Evolutionary conservation across 495 filamentous ascomycete genomes (phyloP), one percentile per base, ranked within the genome.

Genomic region (Aspergillus kassunensis): DNA sequence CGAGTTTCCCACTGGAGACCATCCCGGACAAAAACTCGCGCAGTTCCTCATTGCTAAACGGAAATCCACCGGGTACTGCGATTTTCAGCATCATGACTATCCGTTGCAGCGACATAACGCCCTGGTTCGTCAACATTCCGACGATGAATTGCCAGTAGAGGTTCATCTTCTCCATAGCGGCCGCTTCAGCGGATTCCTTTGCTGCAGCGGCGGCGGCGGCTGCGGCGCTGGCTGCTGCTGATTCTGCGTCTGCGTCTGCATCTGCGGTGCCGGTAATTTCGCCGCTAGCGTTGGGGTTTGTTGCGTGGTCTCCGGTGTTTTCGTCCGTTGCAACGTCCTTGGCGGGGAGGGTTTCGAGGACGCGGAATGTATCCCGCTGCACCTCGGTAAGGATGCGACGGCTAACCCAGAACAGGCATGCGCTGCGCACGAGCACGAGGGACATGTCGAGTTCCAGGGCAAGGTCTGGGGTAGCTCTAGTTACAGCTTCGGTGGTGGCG

Each of bases 61-160:
- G 83, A 60, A 96, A 97, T 6, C 89, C 88, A 12, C 89, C 91
- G 1, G 86, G 80, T 24, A 97, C 84, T 23, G 89, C 77, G 76
- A 98, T 87, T 65, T 86, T 88, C 75, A 98, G 73, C 89, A 97
- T 96, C 86, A 91, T 92, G 4, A 83, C 76, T 52, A 98, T 91
- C 68, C 88, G 82, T 60, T 79, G 78, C 54, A 89, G 62, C 40
- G 86, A 81, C 87, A 95, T 95, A 24, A 84, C 71, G 6, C 87
- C 88, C 51, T 86, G 80, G 65, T 97, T 97, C 52, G 88, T 97
- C 70, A 99, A 71, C 92, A 99, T 97, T 39, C 88, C 89, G 44
- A 88, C 74, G 52, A 99, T 89, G 63, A 93, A 97, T 63, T 89
- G 84, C 84, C 85, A 88, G 71, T 96, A 95, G 31, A 96, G 76